Conservation (phyloP, 2,329 filamentous ascomycete species). For the Elsinoe batatas region DNA sequence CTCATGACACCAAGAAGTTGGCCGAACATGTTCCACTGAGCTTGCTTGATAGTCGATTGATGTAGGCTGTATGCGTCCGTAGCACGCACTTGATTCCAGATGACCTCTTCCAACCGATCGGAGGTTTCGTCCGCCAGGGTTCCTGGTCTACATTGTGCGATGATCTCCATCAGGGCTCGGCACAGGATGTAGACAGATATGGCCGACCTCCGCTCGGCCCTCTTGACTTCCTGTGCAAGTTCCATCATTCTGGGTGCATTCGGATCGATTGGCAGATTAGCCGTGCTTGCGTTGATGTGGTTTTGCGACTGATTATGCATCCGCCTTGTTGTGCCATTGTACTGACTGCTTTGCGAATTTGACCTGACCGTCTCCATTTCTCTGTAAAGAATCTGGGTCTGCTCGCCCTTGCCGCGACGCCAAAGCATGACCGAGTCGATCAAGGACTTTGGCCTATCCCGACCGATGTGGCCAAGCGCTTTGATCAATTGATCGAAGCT, state of each 20-base stretch:
- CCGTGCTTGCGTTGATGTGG: slow-evolving; percentile 15
- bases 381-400: slow-evolving; percentile 42
- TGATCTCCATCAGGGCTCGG: slow-evolving; percentile 85
- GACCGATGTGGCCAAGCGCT: slow-evolving; percentile 87
- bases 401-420: slow-evolving; percentile 92
- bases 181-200: slow-evolving; percentile 95
- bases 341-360: not conserved
- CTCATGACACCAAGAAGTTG: slow-evolving; percentile 95
- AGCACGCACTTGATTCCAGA: slow-evolving; percentile 88
- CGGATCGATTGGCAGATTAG: slow-evolving; percentile 8
- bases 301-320: slow-evolving; percentile 12
- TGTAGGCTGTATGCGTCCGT: slow-evolving; percentile 73
- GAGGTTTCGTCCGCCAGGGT: slow-evolving; percentile 86
- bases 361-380: slow-evolving; percentile 23
- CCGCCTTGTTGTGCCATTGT: slow-evolving; percentile 13
- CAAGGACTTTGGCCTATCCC: slow-evolving; percentile 84
- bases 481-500: slow-evolving; percentile 90
- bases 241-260: slow-evolving; percentile 16
- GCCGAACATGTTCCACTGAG: slow-evolving; percentile 92
- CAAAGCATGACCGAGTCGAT: slow-evolving; percentile 98
- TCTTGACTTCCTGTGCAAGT: slow-evolving; percentile 23
- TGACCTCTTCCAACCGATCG: slow-evolving; percentile 86
- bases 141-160: slow-evolving; percentile 74
- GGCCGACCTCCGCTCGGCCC: slow-evolving; percentile 69
- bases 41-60: slow-evolving; percentile 70